Evolutionary conservation across 2,329 filamentous ascomycete genomes (phyloP).

Genomic region (Achaetomium macrosporum): DNA sequence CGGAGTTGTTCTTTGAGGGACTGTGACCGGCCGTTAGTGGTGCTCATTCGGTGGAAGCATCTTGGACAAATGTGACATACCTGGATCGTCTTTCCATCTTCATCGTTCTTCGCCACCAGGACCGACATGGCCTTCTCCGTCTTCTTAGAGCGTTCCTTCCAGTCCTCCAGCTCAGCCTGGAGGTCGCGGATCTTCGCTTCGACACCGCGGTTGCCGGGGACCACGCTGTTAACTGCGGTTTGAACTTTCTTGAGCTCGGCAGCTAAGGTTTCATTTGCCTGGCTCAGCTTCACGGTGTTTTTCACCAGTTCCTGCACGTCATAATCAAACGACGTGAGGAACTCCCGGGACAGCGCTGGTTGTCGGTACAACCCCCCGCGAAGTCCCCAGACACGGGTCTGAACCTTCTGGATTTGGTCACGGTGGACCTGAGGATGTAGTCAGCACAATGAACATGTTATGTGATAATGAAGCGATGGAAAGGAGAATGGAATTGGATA

Average conservation of each 20-base stretch:
- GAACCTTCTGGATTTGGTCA: slow-evolving; percentile 1
- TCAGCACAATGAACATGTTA: background rate
- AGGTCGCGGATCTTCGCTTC: background rate
- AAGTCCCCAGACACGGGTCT: slow-evolving; percentile 13
- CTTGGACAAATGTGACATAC: slow-evolving; percentile 1
- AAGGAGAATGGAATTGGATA: background rate
- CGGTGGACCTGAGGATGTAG: slow-evolving; percentile 6
- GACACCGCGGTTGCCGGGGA: background rate
- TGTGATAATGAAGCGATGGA: background rate
- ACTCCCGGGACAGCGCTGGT: background rate
- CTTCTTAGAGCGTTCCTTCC: background rate
- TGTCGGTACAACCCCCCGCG: slow-evolving; percentile 7
- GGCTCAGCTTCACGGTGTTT: slow-evolving; percentile 3
- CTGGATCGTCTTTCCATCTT: slow-evolving; percentile 12
- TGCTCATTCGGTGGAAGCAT: background rate
- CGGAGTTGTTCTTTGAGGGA: slow-evolving; percentile 14
- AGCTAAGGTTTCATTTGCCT: background rate
- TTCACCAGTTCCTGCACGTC: slow-evolving; percentile 10
- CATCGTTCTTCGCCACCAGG: background rate
- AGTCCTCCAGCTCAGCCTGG: slow-evolving; percentile 3
- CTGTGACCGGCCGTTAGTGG: background rate
- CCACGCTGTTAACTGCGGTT: background rate
- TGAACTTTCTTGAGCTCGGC: background rate
- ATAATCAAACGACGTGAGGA: slow-evolving; percentile 7
- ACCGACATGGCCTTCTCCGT: background rate